Base-by-base conservation (phyloP, 257 asterid genomes). In the Verbena officinalis region DNA sequence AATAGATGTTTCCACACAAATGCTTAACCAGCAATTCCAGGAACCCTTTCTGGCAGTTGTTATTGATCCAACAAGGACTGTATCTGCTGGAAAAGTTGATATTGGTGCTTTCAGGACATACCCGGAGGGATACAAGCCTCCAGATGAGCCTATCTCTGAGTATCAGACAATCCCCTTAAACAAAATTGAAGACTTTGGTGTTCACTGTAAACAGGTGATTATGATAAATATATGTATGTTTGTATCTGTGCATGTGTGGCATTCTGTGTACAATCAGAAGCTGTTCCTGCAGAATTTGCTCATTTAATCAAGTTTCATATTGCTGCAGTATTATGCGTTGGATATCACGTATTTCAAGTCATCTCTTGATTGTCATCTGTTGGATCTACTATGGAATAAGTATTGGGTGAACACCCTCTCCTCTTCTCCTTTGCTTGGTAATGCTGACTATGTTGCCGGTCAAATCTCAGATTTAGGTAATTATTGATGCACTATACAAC, bases 401-500 rank as follows among this genome's bases (percentile, higher is more conserved):
- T 93, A 93, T 68, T 93, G 99, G 99, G 99, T 93, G 42, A 93
- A 93, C 84, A 93, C 99, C 11, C 96, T 93, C 61, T 93, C 99
- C 17, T 93, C 97, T 49, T 90, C 99, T 58, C 97, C 99, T 55
- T 81, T 93, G 86, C 99, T 93, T 43, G 99, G 99, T 22, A 90
- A 90, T 53, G 97, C 97, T 42, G 99, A 93, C 81, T 90, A 85
- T 75, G 97, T 90, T 50, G 99, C 99, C 55, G 99, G 99, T 46
- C 97, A 93, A 71, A 93, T 93, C 53, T 90, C 97, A 62, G 99
- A 93, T 81, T 77, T 93, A 56, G 99, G 97, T 90, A 86, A 76
- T 68, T 59, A 36, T 27, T 55, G 39, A 67, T 13, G 57, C 64
- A 40, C 9, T 39, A 17, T 60, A 42, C 51, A 10, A 57, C 56